Base-by-base conservation (phyloP, 2,329 filamentous ascomycete species). In the Cercospora sp. region DNA sequence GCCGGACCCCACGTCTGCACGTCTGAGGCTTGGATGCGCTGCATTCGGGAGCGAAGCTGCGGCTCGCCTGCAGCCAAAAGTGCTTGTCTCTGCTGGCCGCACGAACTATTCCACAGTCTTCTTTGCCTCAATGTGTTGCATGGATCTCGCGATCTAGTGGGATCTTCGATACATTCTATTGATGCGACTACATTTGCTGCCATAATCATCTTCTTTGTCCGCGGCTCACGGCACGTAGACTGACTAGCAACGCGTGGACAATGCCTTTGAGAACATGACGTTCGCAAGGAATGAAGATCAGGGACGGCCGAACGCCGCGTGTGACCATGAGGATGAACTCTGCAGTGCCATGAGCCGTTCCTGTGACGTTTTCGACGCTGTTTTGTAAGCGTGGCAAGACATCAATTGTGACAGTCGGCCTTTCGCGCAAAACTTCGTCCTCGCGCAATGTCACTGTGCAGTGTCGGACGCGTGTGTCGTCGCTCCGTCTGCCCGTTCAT, bases 221-320 rank as follows among this genome's bases (percentile, higher is more conserved):
- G 26, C 60, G 42, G 28, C 42, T 31, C n/a, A 48, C 60, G 60
- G 60, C 36, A 42, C 42, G 13, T 16, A 23, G n/a, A 30, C 39
- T 51, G 39, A 62, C 23, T 18, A 62, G 36, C 33, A 62, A 18
- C 36, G 16, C 36, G 36, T 30, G 26, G 36, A 61, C 60, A 51
- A 48, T 62, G 26, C 39, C 39, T 51, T 28, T 51, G 42, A 62
- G 30, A 23, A 16, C n/a, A 62, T 62, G 60, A 62, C 60, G 60
- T 62, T 10, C 60, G 60, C 60, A 48, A 48, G 60, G 60, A 62
- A 62, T 62, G 60, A 39, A 45, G 16, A 31, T 30, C 58, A 42
- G 58, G 58, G 58, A 36, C 58, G 48, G 31, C 28, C 57, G 57
- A n/a, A 60, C 53, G 53, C 53, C 23, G 53, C 53, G 26, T 53